Base-by-base conservation (phyloP, 2,329 filamentous ascomycete species). In the Talaromyces sp. region DNA sequence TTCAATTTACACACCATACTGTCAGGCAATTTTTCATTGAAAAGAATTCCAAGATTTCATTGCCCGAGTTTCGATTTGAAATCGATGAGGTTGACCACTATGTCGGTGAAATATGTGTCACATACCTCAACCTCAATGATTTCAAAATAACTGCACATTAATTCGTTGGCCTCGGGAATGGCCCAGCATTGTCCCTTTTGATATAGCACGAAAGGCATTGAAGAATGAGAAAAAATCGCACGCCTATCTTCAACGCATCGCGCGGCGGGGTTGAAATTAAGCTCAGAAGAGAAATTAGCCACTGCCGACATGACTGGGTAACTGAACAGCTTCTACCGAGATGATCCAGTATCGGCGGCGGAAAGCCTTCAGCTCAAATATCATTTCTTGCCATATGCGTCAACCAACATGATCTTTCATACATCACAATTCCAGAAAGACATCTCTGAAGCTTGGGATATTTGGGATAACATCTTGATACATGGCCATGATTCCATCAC, bases 71-170 rank as follows among this genome's bases (percentile, higher is more conserved):
- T 17, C 24, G 43, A 7, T 35, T 49, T n/a, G 13, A 49, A 1
- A 20, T 43, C 16, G 27, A 35, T 3, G 16, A 33, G n/a, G 37
- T 36, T 5, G 47, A 49, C n/a, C 29, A 49, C 17, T 20, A 35
- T 17, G 10, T 42, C 14, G 47, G 47, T n/a, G 47, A 49, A 16
- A 49, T 49, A 24, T 49, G 47, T 33, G 47, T 49, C 10, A 49
- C 37, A 4, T 49, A 49, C 22, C 37, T 49, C 6, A 49, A 24
- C 19, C 43, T 49, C 17, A 42, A 16, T 27, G 47, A 49, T 14
- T 49, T 49, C 27, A 43, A 36, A 42, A 33, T 17, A 16, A 42
- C n/a, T n/a, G n/a, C n/a, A n/a, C n/a, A n/a, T n/a, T n/a, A n/a
- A n/a, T n/a, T n/a, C n/a, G n/a, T n/a, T n/a, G n/a, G n/a, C n/a